phyloP scores from a whole-genome alignment of 2,329 filamentous ascomycete species.

The Bisporella sp. region DNA sequence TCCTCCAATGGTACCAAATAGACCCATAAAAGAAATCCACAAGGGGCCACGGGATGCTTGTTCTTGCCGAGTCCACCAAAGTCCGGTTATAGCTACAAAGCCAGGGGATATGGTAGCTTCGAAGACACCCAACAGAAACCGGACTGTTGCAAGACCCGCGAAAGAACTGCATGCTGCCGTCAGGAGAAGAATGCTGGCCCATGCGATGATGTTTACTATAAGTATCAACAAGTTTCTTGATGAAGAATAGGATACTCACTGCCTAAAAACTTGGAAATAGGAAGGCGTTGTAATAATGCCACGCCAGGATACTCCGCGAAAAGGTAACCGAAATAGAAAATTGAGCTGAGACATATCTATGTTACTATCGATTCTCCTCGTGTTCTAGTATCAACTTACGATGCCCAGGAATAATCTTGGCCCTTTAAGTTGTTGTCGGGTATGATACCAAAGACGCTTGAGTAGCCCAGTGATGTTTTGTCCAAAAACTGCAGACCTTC shows the following conservation, averaged over 20 bases:
- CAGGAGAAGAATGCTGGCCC: constrained; percentile 36
- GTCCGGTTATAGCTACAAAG: constrained; percentile 37
- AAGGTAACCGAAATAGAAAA: constrained; percentile 30
- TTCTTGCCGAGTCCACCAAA: constrained; percentile 13
- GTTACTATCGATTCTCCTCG: no score
- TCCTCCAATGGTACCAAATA: constrained; percentile 18
- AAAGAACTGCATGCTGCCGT: constrained; percentile 23
- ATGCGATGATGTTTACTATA: constrained; percentile 14
- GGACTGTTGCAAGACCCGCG: constrained; percentile 38
- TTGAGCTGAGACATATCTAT: not conserved
- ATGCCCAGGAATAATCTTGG: no score
- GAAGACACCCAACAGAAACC: constrained; percentile 41
- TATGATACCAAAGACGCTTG: no score
- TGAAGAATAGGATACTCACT: no score
- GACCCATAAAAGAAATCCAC: constrained; percentile 46
- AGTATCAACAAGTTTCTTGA: no score
- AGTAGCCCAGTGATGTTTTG: constrained; percentile 35
- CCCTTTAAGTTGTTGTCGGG: no score
- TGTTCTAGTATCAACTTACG: no score
- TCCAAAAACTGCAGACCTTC: constrained; percentile 34
- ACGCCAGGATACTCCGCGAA: constrained; percentile 17
- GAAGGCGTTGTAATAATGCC: no score
- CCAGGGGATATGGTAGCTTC: constrained; percentile 45
- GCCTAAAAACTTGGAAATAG: no score
- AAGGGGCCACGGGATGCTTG: constrained; percentile 27